Percentiles rank a stretch among this genome's conserved stretches.
Conservation (phyloP, 495 filamentous ascomycete genomes). For the Xanthoparmelia taractica region DNA sequence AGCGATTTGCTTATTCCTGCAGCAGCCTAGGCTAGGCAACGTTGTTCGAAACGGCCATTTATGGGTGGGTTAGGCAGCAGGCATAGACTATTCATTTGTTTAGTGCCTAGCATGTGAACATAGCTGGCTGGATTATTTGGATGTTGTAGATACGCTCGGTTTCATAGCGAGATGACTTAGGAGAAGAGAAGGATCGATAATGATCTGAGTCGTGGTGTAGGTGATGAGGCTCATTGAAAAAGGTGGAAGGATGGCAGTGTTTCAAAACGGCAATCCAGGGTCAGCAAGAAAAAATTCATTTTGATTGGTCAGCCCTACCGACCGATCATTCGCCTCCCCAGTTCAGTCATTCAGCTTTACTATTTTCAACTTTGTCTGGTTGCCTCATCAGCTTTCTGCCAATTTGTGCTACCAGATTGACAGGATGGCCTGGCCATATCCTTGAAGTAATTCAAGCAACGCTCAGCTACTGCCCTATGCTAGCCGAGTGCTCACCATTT, state of each 20-base stretch:
- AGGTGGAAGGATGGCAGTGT: background rate
- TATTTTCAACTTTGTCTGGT: background rate
- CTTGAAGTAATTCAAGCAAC: slow-evolving; percentile 15
- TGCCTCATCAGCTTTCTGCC: background rate
- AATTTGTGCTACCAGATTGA: background rate
- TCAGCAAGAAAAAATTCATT: background rate
- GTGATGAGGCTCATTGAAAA: background rate
- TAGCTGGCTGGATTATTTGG: background rate
- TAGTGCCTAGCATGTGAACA: background rate
- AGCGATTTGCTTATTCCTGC: background rate
- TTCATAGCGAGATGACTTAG: background rate
- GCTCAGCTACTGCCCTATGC: slow-evolving; percentile 11
- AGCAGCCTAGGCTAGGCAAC: background rate
- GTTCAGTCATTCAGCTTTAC: background rate
- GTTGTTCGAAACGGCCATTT: background rate
- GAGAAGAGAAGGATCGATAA: background rate
- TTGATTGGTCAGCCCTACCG: slow-evolving; percentile 10
- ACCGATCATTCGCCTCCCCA: background rate
- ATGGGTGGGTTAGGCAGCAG: background rate
- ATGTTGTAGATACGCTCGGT: background rate
- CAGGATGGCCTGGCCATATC: slow-evolving; percentile 27
- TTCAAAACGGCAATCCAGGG: background rate
- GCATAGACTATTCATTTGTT: background rate
- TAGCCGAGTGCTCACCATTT: slow-evolving; percentile 7
- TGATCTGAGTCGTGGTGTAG: background rate